Base-by-base conservation (phyloP, 2,329 filamentous ascomycete species). In the Fusarium sp. region DNA sequence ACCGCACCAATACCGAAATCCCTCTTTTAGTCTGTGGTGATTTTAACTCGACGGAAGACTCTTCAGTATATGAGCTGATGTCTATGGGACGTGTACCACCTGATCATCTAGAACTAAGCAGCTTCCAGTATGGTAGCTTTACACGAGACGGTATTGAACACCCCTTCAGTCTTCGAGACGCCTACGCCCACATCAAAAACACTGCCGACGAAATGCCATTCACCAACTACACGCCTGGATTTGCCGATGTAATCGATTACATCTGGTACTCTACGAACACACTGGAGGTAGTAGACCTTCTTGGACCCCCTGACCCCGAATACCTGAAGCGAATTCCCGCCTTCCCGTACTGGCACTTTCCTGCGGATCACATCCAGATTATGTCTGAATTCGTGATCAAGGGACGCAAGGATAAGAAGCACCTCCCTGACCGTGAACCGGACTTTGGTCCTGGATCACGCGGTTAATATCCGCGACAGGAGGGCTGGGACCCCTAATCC, bases 251-350 rank as follows among this genome's bases (percentile, higher is more conserved):
- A 62, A 92, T 99, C 73, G 96, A 99, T 80, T 98, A 98, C 81
- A 94, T 99, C 77, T 98, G 95, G 94, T 99, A 97, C 82, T 95
- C 94, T 61, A 95, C 94, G 63, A 97, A 96, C 81, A 90, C 92
- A 26, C 85, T 98, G 46, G 93, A 96, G 78, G 92, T 97, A 27
- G 91, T 93, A 20, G 92, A 92, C 57, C 82, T 98, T 57, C 90
- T 98, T 7, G 95, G 95, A 33, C 92, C 95, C 45, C 93, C 97
- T 5, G 95, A 98, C 79, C 89, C 91, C 70, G 89, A 93, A 32
- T 96, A 97, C 79, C 89, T 97, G 63, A 92, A 93, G 80, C 89
- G 91, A 56, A 93, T 98, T 30, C 94, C 95, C 6, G 94, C 94
- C 0, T 97, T 97, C 82, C 95, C 95, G 23, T 95, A 96, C 80